These are phyloP conservation scores for Cryptosporidium viatorum DNA, from an alignment of 169 alveolate species.

Conservation along the genomic window DNA sequence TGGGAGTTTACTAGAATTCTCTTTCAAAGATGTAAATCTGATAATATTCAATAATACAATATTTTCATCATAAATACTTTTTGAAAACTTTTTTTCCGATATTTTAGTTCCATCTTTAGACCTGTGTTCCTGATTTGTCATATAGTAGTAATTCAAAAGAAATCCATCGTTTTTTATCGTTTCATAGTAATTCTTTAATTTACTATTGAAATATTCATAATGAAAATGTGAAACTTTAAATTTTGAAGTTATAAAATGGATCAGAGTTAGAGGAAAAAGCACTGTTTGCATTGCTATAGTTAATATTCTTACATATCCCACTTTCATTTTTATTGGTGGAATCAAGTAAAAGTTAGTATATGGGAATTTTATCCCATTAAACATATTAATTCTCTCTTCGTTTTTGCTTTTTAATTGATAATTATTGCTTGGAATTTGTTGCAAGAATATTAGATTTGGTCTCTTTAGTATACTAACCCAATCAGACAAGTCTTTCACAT, in stretches of 20 bases:
- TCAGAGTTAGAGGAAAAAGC: slow-evolving; percentile 30
- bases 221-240: slow-evolving; percentile 47
- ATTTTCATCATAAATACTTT: slow-evolving; percentile 39
- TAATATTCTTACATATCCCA: slow-evolving; percentile 49
- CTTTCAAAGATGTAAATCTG: slow-evolving; percentile 12
- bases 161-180: not conserved
- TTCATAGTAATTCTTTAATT: slow-evolving; percentile 37
- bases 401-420: not conserved
- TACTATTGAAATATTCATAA: slow-evolving; percentile 38
- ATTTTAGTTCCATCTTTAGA: not conserved
- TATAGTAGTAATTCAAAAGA: slow-evolving; percentile 29
- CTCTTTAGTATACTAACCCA: slow-evolving; percentile 53
- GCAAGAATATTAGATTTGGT: slow-evolving; percentile 41
- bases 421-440: slow-evolving; percentile 27
- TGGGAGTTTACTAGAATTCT: slow-evolving; percentile 13
- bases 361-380: slow-evolving; percentile 21
- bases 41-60: slow-evolving; percentile 16
- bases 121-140: not conserved
- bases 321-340: slow-evolving; percentile 26
- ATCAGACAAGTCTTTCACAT: slow-evolving; percentile 38
- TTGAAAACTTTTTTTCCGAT: slow-evolving; percentile 20
- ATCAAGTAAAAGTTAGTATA: slow-evolving; percentile 14
- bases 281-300: slow-evolving; percentile 45
- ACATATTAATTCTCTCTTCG: slow-evolving; percentile 4
- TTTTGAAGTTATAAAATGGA: slow-evolving; percentile 48